These are phyloP conservation scores for Rhodotorula glutinis DNA, from an alignment of 1,284 basidiomycete species.

Conservation along the genomic window DNA sequence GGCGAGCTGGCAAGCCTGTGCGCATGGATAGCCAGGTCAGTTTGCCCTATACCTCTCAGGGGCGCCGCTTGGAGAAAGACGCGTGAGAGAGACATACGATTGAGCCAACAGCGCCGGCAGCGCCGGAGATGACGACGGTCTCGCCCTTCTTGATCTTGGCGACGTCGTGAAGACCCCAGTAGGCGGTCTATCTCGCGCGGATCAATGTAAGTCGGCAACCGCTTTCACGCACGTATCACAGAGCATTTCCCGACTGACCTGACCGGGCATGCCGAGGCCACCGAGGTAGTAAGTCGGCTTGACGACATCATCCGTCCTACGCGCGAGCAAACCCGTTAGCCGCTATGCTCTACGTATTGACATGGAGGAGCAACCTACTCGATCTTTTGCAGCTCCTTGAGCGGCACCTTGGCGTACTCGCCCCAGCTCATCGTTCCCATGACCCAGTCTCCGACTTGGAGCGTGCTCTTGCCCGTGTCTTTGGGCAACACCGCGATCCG, in stretches of 20 bases:
- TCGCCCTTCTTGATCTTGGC: conserved; percentile 76
- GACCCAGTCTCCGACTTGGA: conserved; percentile 36
- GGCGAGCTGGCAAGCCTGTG: conserved; percentile 42
- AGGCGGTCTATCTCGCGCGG: conserved; percentile 46
- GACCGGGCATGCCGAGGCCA: conserved; percentile 44
- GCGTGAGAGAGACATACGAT: conserved; percentile 27
- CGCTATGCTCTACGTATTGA: too few species aligned
- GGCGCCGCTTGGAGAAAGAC: too few species aligned
- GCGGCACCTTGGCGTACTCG: conserved; percentile 35
- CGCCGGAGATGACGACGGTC: conserved; percentile 77
- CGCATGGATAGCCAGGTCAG: too few species aligned
- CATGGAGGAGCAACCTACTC: too few species aligned
- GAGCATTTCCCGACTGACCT: conserved; percentile 3
- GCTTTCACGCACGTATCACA: too few species aligned
- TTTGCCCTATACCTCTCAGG: too few species aligned
- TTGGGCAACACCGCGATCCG: conserved; percentile 19
- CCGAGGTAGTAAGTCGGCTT: conserved; percentile 45
- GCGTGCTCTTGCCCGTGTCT: background rate
- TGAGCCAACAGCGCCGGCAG: conserved; percentile 73
- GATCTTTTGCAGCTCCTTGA: conserved; percentile 36
- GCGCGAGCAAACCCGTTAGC: too few species aligned
- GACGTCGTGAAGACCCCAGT: conserved; percentile 71
- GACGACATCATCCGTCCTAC: conserved; percentile 10
- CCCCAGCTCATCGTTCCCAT: conserved; percentile 31
- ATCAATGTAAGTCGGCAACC: too few species aligned